Evolutionary conservation across 176 grass and related monocot genomes (phyloP), one percentile per base, ranked within the genome.

Genomic region (Aegilops umbellulata): DNA sequence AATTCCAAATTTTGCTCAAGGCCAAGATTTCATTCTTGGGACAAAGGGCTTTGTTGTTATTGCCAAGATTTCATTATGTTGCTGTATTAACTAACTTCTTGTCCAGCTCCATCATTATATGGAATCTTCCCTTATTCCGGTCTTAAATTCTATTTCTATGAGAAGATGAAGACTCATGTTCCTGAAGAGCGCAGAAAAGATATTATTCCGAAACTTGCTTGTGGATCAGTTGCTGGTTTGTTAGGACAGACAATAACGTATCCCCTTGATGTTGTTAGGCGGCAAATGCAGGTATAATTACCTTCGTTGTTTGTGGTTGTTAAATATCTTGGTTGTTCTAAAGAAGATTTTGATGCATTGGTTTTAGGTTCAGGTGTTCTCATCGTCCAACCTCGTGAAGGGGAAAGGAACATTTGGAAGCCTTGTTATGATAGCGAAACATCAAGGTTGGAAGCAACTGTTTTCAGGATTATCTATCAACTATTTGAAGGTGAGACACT

Each of bases 121-220:
- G 97, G 97, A 91, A 99, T 99, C 68, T 96, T 99, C 68, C 97
- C 97, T 80, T 99, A 95, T 66, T 95, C 94, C 67, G 94, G 94
- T 68, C 90, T 99, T 71, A 99, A 99, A 77, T 99, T 99, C 83
- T 96, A 96, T 65, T 99, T 99, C 69, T 96, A 99, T 61, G 94
- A 99, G 89, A 90, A 94, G 85, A 94, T 99, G 97, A 99, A 99
- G 85, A 90, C 77, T 10, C 87, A 74, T 80, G 94, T 99, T 65
- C 92, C 92, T 85, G 88, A 94, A 90, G 86, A 99, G 64, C 92
- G 91, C 53, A 92, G 90, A 86, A 99, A 91, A 83, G 82, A 87
- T 82, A 90, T 99, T 27, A 80, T 83, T 77, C 76, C 92, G 23
- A 99, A 99, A 69, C 92, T 99, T 74, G 92, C 69, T 80, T 99